Conservation (phyloP, 352 stramenopile genomes). For the Phytophthora brassicae region DNA sequence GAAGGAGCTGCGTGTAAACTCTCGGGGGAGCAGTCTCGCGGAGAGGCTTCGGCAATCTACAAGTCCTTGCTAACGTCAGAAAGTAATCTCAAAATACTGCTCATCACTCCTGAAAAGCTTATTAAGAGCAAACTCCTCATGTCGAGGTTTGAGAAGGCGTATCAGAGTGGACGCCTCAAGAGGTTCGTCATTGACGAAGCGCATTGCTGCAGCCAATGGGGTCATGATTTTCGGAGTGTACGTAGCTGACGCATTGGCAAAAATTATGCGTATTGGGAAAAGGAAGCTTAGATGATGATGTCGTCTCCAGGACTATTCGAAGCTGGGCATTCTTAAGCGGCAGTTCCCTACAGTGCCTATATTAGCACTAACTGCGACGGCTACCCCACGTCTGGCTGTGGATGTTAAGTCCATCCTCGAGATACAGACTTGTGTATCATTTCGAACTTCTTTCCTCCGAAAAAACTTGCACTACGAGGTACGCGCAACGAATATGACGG, state of each 20-base stretch:
- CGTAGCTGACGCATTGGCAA: neutral
- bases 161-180: slow-evolving; percentile 72
- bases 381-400: slow-evolving; percentile 67
- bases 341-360: slow-evolving; percentile 91
- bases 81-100: slow-evolving; percentile 73
- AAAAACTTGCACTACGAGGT: slow-evolving; percentile 92
- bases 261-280: neutral
- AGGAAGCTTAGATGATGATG: neutral
- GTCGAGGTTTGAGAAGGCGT: slow-evolving; percentile 90
- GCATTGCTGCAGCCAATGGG: slow-evolving; percentile 85
- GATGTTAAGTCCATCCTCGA: slow-evolving; percentile 78
- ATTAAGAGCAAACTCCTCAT: slow-evolving; percentile 88
- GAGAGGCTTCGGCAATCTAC: slow-evolving; percentile 60
- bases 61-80: slow-evolving; percentile 81
- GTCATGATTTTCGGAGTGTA: slow-evolving; percentile 82
- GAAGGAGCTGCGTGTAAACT: slow-evolving; percentile 50
- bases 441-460: slow-evolving; percentile 89
- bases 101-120: slow-evolving; percentile 94
- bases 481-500: neutral
- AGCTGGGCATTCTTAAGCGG: slow-evolving; percentile 89
- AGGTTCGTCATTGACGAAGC: slow-evolving; percentile 94
- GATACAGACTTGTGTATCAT: slow-evolving; percentile 81
- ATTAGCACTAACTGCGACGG: slow-evolving; percentile 90
- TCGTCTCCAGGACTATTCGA: slow-evolving; percentile 83
- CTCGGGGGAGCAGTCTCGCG: slow-evolving; percentile 55